phyloP scores from a whole-genome alignment of 164 flowering plant species.

The Vitis amurensis region DNA sequence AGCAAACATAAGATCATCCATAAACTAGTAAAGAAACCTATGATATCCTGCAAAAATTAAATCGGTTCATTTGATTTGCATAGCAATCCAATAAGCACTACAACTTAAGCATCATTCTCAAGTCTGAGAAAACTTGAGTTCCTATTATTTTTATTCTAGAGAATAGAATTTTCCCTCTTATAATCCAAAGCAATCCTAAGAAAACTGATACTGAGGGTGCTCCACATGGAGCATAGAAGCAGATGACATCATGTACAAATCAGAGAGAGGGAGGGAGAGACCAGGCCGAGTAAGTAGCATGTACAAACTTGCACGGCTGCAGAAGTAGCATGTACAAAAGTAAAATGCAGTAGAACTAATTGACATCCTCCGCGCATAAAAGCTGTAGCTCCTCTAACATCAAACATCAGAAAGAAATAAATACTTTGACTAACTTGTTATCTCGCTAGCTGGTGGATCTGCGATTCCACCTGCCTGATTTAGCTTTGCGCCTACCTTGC shows the following conservation, averaged over 20 bases:
- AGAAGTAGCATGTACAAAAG: conserved; percentile 3
- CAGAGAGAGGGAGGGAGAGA: background rate
- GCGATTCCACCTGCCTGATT: conserved; percentile 15
- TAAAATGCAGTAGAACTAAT: background rate
- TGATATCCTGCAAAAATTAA: no score
- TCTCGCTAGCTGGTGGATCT: conserved; percentile 5
- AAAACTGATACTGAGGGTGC: no score
- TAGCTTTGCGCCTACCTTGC: conserved; percentile 33
- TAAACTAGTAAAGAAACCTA: no score
- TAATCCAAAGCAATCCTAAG: background rate
- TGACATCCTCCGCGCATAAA: background rate
- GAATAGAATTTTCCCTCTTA: no score
- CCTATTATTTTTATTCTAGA: no score
- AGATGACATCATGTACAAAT: conserved; percentile 1
- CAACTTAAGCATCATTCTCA: no score
- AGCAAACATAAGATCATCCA: no score
- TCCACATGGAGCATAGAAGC: background rate
- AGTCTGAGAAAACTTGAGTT: no score
- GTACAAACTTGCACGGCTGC: background rate
- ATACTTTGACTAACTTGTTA: background rate
- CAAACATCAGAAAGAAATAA: background rate
- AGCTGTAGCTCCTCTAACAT: background rate
- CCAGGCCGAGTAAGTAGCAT: background rate
- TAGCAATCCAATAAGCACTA: no score
- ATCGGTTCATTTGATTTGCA: no score